A percentile compares a stretch with the other conserved stretches of the same genome.
Conservation (phyloP, 2,329 filamentous ascomycete species). For the Apiospora saccharicola region DNA sequence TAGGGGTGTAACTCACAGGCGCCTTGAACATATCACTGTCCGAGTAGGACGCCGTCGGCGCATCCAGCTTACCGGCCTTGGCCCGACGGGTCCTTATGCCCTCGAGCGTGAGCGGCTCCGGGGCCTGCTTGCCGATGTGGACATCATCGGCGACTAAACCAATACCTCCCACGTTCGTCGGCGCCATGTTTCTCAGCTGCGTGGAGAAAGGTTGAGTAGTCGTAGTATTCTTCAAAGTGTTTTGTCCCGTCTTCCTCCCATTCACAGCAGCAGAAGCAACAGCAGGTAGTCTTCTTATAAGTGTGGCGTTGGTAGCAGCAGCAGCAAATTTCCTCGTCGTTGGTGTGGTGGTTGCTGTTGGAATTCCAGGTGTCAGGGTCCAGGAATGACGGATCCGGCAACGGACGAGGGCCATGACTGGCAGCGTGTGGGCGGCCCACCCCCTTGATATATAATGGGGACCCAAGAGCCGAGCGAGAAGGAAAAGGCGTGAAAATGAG, state of each 20-base stretch:
- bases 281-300: not conserved
- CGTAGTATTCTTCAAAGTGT: not conserved
- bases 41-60: conserved; percentile 77
- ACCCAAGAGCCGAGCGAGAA: not conserved
- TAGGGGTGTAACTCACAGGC: conserved; percentile 50
- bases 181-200: conserved; percentile 26
- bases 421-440: not conserved
- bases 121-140: conserved; percentile 33
- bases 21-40: conserved; percentile 87
- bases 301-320: not conserved
- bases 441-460: not conserved
- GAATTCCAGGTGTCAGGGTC: not conserved
- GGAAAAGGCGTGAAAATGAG: not conserved
- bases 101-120: conserved; percentile 62
- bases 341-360: not conserved
- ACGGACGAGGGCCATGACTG: conserved; percentile 13
- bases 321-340: not conserved
- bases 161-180: conserved; percentile 33
- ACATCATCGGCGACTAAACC: conserved; percentile 35
- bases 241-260: not conserved
- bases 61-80: conserved; percentile 75
- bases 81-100: conserved; percentile 72
- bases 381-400: conserved; percentile 6
- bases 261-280: not conserved
- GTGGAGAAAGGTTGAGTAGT: conserved; percentile 27